phyloP scores from a whole-genome alignment of 2,329 filamentous ascomycete genomes.

The Phaeosphaeria sp. region DNA sequence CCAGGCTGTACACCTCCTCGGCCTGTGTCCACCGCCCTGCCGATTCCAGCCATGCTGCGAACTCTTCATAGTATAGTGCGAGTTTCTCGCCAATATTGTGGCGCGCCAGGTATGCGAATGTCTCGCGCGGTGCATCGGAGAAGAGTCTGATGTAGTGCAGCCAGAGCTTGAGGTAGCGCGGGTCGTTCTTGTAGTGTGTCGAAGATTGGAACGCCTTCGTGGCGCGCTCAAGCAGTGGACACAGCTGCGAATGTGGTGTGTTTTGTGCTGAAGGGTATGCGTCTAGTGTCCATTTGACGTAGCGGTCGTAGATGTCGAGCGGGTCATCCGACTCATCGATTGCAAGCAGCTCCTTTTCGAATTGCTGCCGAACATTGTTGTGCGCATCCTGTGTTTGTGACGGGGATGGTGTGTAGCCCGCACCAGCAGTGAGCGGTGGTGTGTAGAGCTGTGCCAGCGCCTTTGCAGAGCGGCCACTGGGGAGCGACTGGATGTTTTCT shows the following conservation, averaged over 20 bases:
- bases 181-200: slow-evolving; percentile 91
- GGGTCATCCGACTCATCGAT: slow-evolving; percentile 92
- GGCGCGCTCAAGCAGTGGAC: slow-evolving; percentile 87
- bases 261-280: slow-evolving; percentile 94
- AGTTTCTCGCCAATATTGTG: slow-evolving; percentile 86
- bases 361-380: slow-evolving; percentile 80
- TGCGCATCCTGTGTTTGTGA: slow-evolving; percentile 78
- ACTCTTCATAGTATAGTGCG: slow-evolving; percentile 96
- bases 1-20: slow-evolving; percentile 90
- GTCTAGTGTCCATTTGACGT: slow-evolving; percentile 95
- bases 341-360: slow-evolving; percentile 79
- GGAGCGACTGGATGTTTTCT: slow-evolving; percentile 95
- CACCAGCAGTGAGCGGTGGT: slow-evolving; percentile 58
- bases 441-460: slow-evolving; percentile 86
- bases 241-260: slow-evolving; percentile 87
- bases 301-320: slow-evolving; percentile 93
- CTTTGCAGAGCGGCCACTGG: slow-evolving; percentile 85
- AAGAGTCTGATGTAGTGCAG: slow-evolving; percentile 93
- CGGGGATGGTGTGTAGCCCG: slow-evolving; percentile 59
- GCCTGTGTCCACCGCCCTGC: slow-evolving; percentile 87
- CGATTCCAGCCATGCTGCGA: slow-evolving; percentile 88
- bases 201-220: slow-evolving; percentile 89
- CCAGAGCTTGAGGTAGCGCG: slow-evolving; percentile 92
- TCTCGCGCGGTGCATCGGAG: slow-evolving; percentile 90
- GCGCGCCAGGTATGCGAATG: slow-evolving; percentile 87